phyloP scores from a whole-genome alignment of 2,329 filamentous ascomycete genomes.

The Periconia sp. region DNA sequence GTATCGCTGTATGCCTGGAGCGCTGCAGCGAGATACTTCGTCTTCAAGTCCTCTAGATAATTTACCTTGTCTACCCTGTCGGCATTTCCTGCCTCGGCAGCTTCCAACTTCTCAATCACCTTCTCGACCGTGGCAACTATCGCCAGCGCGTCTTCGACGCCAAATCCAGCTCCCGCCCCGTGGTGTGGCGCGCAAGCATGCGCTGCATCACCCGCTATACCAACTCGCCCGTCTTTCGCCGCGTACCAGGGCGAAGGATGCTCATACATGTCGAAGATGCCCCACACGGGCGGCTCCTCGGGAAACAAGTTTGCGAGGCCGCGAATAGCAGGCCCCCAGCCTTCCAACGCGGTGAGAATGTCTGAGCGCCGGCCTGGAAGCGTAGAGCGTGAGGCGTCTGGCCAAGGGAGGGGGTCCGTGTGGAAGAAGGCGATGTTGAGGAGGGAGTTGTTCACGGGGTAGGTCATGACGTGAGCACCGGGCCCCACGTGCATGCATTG shows the following conservation, averaged over 20 bases:
- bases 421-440: constrained; percentile 19
- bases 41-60: too few species aligned
- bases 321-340: constrained; percentile 8
- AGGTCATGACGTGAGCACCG: constrained; percentile 12
- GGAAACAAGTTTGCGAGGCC: constrained; percentile 10
- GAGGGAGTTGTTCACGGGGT: constrained; percentile 14
- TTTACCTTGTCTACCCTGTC: too few species aligned
- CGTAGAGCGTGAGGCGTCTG: constrained; percentile 1
- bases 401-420: constrained; percentile 13
- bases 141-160: constrained; percentile 36
- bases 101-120: not conserved
- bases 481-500: constrained; percentile 20
- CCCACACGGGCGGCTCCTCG: constrained; percentile 13
- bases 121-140: not conserved
- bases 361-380: constrained; percentile 11
- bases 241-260: constrained; percentile 12
- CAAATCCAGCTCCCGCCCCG: constrained; percentile 19
- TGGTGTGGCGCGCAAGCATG: constrained; percentile 19
- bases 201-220: constrained; percentile 21
- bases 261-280: constrained; percentile 16
- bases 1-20: constrained; percentile 13
- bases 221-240: constrained; percentile 7
- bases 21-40: constrained; percentile 4
- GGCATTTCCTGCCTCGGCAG: not conserved
- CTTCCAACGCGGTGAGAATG: constrained; percentile 5